Conservation (phyloP, 2,329 filamentous ascomycete species). For the Hypoxylon sp. region DNA sequence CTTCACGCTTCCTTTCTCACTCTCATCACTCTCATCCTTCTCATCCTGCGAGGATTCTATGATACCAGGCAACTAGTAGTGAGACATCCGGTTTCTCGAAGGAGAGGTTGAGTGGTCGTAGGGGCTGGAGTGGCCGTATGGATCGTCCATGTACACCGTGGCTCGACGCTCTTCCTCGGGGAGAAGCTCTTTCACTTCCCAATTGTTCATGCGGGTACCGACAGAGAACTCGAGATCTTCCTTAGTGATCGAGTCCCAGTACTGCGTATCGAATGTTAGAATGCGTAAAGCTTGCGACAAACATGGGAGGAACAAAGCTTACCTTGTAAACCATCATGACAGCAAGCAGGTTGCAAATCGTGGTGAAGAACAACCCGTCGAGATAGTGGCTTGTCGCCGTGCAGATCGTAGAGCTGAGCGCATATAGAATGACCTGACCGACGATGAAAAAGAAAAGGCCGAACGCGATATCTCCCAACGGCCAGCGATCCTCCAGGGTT, state of each 20-base stretch:
- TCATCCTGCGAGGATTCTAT: conserved; percentile 15
- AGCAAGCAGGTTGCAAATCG: conserved; percentile 88
- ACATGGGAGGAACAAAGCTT: too few species aligned
- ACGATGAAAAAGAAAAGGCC: conserved; percentile 90
- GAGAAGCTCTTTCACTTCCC: conserved; percentile 94
- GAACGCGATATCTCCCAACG: conserved; percentile 88
- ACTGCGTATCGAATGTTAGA: too few species aligned
- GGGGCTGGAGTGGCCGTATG: conserved; percentile 57
- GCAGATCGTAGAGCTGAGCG: conserved; percentile 86
- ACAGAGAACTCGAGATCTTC: conserved; percentile 99
- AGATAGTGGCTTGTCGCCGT: conserved; percentile 87
- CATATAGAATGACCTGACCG: conserved; percentile 92
- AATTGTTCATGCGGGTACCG: conserved; percentile 93
- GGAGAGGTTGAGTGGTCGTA: conserved; percentile 62
- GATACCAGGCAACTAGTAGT: conserved; percentile 43
- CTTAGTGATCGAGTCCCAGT: conserved; percentile 98
- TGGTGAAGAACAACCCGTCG: conserved; percentile 93
- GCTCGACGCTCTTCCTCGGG: conserved; percentile 80
- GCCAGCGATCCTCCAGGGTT: conserved; percentile 95
- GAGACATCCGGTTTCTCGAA: conserved; percentile 43
- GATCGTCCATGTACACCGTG: conserved; percentile 76
- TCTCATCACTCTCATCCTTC: conserved; percentile 5
- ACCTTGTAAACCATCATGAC: conserved; percentile 99
- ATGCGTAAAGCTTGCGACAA: too few species aligned
- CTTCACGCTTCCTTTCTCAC: conserved; percentile 13